Evolutionary conservation across 2,329 filamentous ascomycete species (phyloP), one percentile per base, ranked within the genome.

Genomic region (Ceratocystis albifundus): DNA sequence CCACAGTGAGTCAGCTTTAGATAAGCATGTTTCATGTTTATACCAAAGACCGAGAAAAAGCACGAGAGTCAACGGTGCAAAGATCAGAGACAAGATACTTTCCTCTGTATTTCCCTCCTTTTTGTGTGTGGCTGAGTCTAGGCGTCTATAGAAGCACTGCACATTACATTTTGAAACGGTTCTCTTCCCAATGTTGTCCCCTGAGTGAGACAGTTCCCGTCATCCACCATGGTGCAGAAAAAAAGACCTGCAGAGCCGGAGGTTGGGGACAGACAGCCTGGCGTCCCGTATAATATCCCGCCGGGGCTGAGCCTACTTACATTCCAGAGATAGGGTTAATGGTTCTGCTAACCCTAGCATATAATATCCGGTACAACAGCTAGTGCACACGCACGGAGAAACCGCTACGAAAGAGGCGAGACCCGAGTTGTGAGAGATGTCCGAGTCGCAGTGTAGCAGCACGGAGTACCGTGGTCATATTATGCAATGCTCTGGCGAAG

Each of bases 21-120:
- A 36, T 59, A 32, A 59, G 25, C 55, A 36, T 36, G 55, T 59
- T 59, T 59, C 55, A 59, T 59, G 28, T 59, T 28, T 59, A 36
- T n/a, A 36, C 25, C 32, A 7, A 36, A 28, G 32, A 20, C 8
- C 25, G 25, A 59, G 30, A n/a, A 6, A 59, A 30, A 36, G 36
- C 28, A 59, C 15, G 32, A 36, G 15, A 59, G 36, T 10, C 55
- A 41, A 41, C 36, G 25, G 28, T 59, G 25, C 30, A 59, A 30
- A 59, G 28, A 32, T n/a, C 28, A 17, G 30, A 59, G 55, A 36
- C 25, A 59, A 8, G 7, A 2, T 36, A 8, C 17, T 59, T n/a
- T n/a, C 55, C 48, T 53, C 10, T 59, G 25, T 59, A 28, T 20
- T 36, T 8, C 55, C 25, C 17, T 36, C 55, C 6, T 59, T 30